These are phyloP conservation scores for Cercospora citrullina DNA, from an alignment of 2,329 filamentous ascomycete genomes.

Conservation along the genomic window DNA sequence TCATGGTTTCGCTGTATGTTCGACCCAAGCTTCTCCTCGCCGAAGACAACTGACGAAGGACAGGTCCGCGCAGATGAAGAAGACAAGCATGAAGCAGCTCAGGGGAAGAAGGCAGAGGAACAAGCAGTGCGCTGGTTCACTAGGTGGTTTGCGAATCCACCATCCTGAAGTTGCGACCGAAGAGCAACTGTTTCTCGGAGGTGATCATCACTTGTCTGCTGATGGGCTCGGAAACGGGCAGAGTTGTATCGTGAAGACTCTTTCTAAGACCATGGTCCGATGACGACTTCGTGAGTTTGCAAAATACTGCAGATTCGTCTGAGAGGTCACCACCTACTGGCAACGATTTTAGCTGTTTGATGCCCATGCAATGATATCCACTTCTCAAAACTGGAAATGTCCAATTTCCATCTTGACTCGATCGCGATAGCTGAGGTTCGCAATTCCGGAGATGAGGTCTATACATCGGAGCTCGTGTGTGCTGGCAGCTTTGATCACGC, in stretches of 20 bases:
- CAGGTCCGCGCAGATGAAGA: conserved; percentile 37
- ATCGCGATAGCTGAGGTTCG: not conserved
- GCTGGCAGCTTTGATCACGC: not conserved
- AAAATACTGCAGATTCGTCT: not conserved
- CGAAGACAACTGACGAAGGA: not conserved
- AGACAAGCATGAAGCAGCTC: conserved; percentile 36
- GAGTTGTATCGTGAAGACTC: not conserved
- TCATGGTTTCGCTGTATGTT: conserved; percentile 41
- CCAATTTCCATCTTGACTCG: not conserved
- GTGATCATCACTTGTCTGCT: not conserved
- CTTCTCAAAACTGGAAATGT: not conserved
- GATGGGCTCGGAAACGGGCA: not conserved
- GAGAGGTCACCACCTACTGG: not conserved
- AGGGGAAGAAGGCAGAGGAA: conserved; percentile 41
- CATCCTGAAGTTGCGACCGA: not conserved
- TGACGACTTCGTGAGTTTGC: not conserved
- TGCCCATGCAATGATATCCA: not conserved
- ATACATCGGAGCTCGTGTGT: not conserved
- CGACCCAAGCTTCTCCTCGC: not conserved
- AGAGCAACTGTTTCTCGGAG: not conserved
- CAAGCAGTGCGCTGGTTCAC: conserved; percentile 44
- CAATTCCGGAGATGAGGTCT: not conserved
- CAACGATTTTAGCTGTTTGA: not conserved
- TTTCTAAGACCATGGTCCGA: not conserved
- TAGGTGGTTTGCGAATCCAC: conserved; percentile 36